phyloP scores from a whole-genome alignment of 1,284 basidiomycete genomes.

The Cutaneotrichosporon sp. region DNA sequence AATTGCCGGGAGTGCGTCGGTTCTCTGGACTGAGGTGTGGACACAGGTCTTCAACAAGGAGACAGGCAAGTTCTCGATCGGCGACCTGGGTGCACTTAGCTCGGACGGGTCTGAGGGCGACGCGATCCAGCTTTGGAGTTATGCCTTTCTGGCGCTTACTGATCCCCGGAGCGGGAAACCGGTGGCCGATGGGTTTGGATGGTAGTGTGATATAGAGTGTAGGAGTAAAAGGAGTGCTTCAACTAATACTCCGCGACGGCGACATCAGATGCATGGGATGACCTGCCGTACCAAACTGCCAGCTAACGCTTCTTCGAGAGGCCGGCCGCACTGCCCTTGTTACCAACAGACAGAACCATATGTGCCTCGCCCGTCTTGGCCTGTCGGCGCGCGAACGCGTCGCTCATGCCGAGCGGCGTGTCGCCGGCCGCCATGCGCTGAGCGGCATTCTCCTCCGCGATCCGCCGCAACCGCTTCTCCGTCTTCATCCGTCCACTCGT shows the following conservation, averaged over 20 bases:
- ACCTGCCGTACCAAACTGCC: too few species aligned
- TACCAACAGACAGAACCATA: constrained; percentile 88
- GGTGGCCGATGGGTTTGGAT: constrained; percentile 24
- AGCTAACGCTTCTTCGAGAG: constrained; percentile 2
- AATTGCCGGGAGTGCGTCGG: constrained; percentile 44
- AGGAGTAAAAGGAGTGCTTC: too few species aligned
- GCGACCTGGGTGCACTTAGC: constrained; percentile 37
- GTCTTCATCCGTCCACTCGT: constrained; percentile 89
- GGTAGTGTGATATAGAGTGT: too few species aligned
- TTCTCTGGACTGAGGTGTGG: constrained; percentile 42
- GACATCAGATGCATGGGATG: neutral
- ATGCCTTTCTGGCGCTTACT: constrained; percentile 43
- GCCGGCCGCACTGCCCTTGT: constrained; percentile 62
- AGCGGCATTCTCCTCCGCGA: constrained; percentile 87
- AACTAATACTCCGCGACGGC: too few species aligned
- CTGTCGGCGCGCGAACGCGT: constrained; percentile 82
- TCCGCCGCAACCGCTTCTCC: constrained; percentile 87
- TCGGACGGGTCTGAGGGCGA: constrained; percentile 47
- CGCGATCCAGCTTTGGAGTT: constrained; percentile 49
- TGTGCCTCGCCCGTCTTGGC: constrained; percentile 89
- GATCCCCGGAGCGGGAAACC: constrained; percentile 35
- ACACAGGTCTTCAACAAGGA: constrained; percentile 23
- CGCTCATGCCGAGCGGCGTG: constrained; percentile 85
- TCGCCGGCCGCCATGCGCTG: constrained; percentile 86
- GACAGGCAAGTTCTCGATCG: constrained; percentile 27